Evolutionary conservation across 106 monocot genomes (phyloP), one percentile per base, ranked within the genome.

Genomic region (Vanilla planifolia): DNA sequence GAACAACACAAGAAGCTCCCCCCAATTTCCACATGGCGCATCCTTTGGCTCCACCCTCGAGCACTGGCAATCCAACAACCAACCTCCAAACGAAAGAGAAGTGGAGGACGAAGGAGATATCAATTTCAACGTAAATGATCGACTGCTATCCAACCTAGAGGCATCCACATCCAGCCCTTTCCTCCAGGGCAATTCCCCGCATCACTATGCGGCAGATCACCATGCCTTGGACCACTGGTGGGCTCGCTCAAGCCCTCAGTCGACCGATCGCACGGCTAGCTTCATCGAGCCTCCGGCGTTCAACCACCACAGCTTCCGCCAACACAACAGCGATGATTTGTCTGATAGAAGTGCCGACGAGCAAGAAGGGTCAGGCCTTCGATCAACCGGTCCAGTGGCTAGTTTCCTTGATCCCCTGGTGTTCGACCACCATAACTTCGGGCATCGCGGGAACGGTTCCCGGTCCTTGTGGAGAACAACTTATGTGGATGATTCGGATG

Each of bases 351-450:
- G 67, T 24, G 28, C 17, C 17, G 66, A 57, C 26, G 71, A 73
- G n/a, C 40, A 69, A 28, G 62, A 76, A 16, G 19, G 14, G 21
- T 17, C 16, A 42, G 63, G 61, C 23, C 68, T 27, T 23, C 34
- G 52, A 7, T 23, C 69, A 3, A 17, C 69, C 14, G 64, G 41
- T 1, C 53, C 24, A 0, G 60, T 66, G 33, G 65, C 61, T 8
- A 92, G 88, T 64, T 92, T 92, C 36, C 48, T 73, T 28, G 88
- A 92, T 46, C 92, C 79, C 52, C 26, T 33, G 55, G 39, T 0
- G 6, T 16, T n/a, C 6, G 30, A 4, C 25, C 16, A 6, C 30
- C 5, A 6, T 16, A 30, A 11, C 13, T 33, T 9, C 9, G 40
- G 27, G 17, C 28, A 60, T 33, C 43, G 51, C 34, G 58, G 40